These are phyloP conservation scores for Erythrobasidium yunnanense DNA, from an alignment of 768 basidiomycete genomes.

Conservation along the genomic window DNA sequence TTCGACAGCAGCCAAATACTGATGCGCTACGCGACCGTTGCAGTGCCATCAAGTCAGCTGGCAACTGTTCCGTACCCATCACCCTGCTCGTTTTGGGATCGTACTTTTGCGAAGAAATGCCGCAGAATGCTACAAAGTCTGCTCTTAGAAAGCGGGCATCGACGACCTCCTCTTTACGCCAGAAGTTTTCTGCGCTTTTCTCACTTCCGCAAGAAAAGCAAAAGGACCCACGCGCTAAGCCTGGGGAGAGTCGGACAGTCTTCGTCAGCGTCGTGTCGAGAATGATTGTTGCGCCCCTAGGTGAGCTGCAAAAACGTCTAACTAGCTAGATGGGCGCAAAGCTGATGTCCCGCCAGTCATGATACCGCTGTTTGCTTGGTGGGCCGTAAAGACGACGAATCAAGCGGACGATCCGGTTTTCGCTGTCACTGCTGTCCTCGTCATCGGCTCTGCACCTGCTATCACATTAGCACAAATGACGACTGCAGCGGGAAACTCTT, in stretches of 20 bases:
- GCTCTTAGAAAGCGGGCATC: neutral
- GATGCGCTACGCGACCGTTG: neutral
- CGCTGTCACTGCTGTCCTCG: constrained; percentile 68
- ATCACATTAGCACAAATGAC: constrained; percentile 43
- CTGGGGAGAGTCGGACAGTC: neutral
- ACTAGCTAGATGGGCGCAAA: neutral
- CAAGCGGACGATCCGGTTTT: constrained; percentile 62
- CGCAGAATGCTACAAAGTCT: constrained; percentile 32
- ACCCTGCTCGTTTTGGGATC: constrained; percentile 86
- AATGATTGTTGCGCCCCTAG: constrained; percentile 7
- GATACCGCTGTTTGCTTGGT: constrained; percentile 61
- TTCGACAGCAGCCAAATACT: no score
- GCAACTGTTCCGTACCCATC: constrained; percentile 71
- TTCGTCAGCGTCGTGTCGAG: constrained; percentile 9
- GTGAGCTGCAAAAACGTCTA: neutral
- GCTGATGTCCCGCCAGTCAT: constrained; percentile 46
- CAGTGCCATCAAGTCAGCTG: constrained; percentile 53
- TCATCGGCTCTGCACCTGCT: constrained; percentile 46
- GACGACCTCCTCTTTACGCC: neutral
- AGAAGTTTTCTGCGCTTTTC: constrained; percentile 2
- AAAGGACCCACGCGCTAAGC: neutral
- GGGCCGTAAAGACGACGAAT: constrained; percentile 47
- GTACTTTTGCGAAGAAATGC: no score
- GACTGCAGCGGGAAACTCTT: constrained; percentile 71
- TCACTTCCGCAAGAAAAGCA: neutral